Evolutionary conservation across 192 early-diverging fungal genomes (phyloP), one percentile per base, ranked within the genome.

Genomic region (Anaeromyces robustus): DNA sequence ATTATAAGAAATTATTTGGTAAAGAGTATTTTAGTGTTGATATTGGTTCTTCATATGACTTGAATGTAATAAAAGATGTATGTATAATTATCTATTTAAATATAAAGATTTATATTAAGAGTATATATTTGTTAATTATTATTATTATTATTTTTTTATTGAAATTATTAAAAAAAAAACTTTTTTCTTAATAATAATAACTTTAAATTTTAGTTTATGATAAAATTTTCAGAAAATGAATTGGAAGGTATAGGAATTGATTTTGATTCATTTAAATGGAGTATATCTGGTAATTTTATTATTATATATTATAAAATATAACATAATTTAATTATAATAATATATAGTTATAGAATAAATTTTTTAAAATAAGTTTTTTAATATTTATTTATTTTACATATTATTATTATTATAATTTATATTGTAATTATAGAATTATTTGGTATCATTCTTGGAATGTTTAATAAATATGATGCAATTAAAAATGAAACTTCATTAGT

Each of bases 391-490:
- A 39, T 39, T 39, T 39, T 14, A 14, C 16, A 14, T 14, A 39
- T 39, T 39, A 39, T 39, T 14, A 14, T 1, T 39, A 12, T 13
- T 39, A 14, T 12, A 14, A 14, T 1, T 39, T 39, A 39, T 39
- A 14, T 34, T 34, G n/a, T n/a, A n/a, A n/a, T 34, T 41, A 16
- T 52, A 52, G 94, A 96, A 82, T 89, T 95, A 78, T 94, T 94
- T 84, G 96, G 95, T 4, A 90, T 94, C 77, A 83, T 96, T 39
- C 87, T 96, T 82, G 92, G 92, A 41, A 92, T 95, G 85, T 92
- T 96, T 82, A 52, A 52, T 52, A 52, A 52, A 22, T 52, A 52
- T 52, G 43, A 52, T 52, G 43, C 43, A 52, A 52, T 52, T 16
- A 52, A 52, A 22, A 19, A 52, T 52, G 43, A 52, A 22, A 52